These are phyloP conservation scores for Leccinum fibrillosum DNA, from an alignment of 768 basidiomycete genomes.

Conservation along the genomic window DNA sequence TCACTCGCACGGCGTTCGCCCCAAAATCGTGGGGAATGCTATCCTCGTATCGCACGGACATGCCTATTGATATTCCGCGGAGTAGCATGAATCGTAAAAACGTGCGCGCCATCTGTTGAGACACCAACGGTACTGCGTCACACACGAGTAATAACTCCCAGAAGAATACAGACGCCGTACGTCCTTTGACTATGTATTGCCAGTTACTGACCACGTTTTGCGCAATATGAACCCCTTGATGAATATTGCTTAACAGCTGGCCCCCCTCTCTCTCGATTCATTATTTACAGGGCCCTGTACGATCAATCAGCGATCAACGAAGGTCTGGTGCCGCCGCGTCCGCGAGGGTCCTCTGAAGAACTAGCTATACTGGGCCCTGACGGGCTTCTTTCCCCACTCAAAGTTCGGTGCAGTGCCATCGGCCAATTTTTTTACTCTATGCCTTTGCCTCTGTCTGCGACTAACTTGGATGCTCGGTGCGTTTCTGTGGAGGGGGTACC, in stretches of 20 bases:
- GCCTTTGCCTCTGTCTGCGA: not conserved
- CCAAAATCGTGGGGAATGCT: conserved; percentile 1
- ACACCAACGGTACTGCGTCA: conserved; percentile 2
- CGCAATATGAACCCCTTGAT: not conserved
- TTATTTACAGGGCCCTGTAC: not conserved
- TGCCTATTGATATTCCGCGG: not conserved
- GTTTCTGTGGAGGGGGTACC: conserved; percentile 1
- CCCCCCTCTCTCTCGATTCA: not conserved
- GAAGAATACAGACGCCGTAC: conserved; percentile 6
- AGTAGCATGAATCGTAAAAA: not conserved
- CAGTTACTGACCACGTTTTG: not conserved
- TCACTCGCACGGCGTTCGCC: not conserved
- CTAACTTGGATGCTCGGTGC: not conserved
- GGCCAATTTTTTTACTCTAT: conserved; percentile 1
- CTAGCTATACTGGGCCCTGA: not conserved
- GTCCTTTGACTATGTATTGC: not conserved
- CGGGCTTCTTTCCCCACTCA: conserved; percentile 4
- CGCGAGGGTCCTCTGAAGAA: conserved; percentile 14
- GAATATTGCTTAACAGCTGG: not conserved
- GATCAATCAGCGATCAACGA: conserved; percentile 15
- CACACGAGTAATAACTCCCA: conserved; percentile 4
- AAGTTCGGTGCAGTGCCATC: conserved; percentile 16
- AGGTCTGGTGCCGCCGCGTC: conserved; percentile 1
- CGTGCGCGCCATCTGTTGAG: not conserved
- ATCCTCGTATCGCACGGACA: not conserved